A percentile compares a stretch with the other conserved stretches of the same genome.
These are phyloP conservation scores for Lodderomyces jiufengensis DNA, from an alignment of 1,139 yeast genomes.

Conservation along the genomic window DNA sequence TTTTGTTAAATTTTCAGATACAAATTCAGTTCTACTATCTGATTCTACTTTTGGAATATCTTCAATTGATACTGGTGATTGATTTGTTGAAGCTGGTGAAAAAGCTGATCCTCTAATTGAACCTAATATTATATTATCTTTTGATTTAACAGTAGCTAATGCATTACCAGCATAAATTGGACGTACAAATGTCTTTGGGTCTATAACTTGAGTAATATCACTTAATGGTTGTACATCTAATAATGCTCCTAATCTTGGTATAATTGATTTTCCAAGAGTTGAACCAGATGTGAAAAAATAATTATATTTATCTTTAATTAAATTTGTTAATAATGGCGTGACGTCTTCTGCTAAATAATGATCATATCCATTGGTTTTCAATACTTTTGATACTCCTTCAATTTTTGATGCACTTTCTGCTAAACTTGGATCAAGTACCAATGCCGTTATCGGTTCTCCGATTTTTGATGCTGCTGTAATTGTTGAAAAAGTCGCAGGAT, in stretches of 20 bases:
- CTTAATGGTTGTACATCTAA: constrained; percentile 85
- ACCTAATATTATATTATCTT: constrained; percentile 61
- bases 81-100: constrained; percentile 46
- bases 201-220: constrained; percentile 68
- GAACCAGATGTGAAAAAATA: constrained; percentile 82
- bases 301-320: constrained; percentile 46
- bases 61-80: constrained; percentile 45
- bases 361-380: constrained; percentile 51
- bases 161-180: constrained; percentile 98
- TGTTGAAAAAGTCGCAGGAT: constrained; percentile 67
- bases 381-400: constrained; percentile 42
- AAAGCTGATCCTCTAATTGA: constrained; percentile 88
- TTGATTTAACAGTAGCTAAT: constrained; percentile 72
- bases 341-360: constrained; percentile 65
- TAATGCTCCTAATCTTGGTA: constrained; percentile 85
- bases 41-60: constrained; percentile 26
- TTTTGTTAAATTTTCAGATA: constrained; percentile 66
- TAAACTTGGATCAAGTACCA: constrained; percentile 53
- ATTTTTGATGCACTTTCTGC: constrained; percentile 38
- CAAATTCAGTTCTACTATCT: constrained; percentile 48
- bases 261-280: constrained; percentile 78
- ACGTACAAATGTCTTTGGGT: constrained; percentile 73
- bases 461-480: constrained; percentile 61
- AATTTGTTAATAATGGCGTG: constrained; percentile 52
- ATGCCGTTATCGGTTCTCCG: constrained; percentile 63